Percentiles rank a stretch among this genome's conserved stretches.
phyloP scores from a whole-genome alignment of 495 filamentous ascomycete species.

The Massariosphaeria phaeospora region DNA sequence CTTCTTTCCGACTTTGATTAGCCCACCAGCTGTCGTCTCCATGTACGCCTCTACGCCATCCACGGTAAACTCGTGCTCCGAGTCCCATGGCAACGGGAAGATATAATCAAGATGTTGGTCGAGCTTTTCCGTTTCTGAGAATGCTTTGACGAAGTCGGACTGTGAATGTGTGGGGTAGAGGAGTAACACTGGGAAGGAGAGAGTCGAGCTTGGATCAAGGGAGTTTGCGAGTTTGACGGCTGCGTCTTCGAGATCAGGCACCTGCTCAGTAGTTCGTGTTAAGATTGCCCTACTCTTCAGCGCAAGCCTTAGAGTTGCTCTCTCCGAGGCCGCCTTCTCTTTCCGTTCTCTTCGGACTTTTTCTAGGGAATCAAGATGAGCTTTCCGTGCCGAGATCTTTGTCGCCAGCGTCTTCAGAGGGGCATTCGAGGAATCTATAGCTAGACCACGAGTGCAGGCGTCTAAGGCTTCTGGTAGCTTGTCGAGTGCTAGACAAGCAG shows the following conservation, averaged over 20 bases:
- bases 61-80: conserved; percentile 57
- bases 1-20: conserved; percentile 89
- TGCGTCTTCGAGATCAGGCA: conserved; percentile 71
- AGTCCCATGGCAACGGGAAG: conserved; percentile 81
- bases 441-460: conserved; percentile 63
- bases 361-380: conserved; percentile 34
- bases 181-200: conserved; percentile 74
- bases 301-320: conserved; percentile 59
- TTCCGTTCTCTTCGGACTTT: conserved; percentile 44
- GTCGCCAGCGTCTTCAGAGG: conserved; percentile 45
- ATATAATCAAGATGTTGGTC: conserved; percentile 73
- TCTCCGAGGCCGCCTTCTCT: conserved; percentile 49
- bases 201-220: conserved; percentile 59
- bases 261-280: conserved; percentile 58
- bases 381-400: conserved; percentile 32
- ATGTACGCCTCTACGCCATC: conserved; percentile 78
- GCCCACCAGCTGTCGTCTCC: conserved; percentile 72
- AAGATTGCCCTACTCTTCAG: conserved; percentile 69
- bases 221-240: conserved; percentile 58
- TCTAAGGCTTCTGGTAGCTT: conserved; percentile 72
- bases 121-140: conserved; percentile 66
- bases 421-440: conserved; percentile 58
- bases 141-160: conserved; percentile 83
- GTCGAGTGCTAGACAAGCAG: conserved; percentile 68
- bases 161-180: conserved; percentile 77